Conservation (phyloP, 148 eudicot species). For the Dysphania ambrosioides region DNA sequence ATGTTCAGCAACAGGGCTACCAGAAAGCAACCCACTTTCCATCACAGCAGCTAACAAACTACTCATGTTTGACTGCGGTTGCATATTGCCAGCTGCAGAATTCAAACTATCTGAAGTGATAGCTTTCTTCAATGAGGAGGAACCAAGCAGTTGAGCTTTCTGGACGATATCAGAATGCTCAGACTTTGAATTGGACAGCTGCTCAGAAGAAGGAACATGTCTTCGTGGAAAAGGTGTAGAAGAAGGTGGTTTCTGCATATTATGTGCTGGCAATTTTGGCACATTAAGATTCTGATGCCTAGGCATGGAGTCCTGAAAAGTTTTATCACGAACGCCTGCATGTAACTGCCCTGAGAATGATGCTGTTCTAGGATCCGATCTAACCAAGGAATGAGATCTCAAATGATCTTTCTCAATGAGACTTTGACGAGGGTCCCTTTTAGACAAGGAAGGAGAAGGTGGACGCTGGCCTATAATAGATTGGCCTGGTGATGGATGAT, state of each 20-base stretch:
- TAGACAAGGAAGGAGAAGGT: slow-evolving; percentile 37
- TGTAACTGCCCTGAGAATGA: slow-evolving; percentile 31
- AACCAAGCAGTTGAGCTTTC: slow-evolving; percentile 31
- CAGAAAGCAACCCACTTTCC: slow-evolving; percentile 47
- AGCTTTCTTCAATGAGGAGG: slow-evolving; percentile 27
- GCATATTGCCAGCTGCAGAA: slow-evolving; percentile 33
- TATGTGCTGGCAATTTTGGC: slow-evolving; percentile 39
- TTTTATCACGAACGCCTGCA: slow-evolving; percentile 32
- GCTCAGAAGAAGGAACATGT: slow-evolving; percentile 33
- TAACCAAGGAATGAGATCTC: slow-evolving; percentile 33
- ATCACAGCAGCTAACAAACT: slow-evolving; percentile 57
- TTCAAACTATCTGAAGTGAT: slow-evolving; percentile 36
- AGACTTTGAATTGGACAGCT: slow-evolving; percentile 23
- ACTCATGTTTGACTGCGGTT: slow-evolving; percentile 44
- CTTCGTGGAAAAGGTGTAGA: slow-evolving; percentile 33
- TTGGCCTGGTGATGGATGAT: slow-evolving; percentile 38
- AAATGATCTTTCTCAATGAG: slow-evolving; percentile 43
- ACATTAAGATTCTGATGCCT: slow-evolving; percentile 33
- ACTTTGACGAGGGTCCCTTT: slow-evolving; percentile 42
- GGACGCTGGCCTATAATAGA: slow-evolving; percentile 38
- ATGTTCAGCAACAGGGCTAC: slow-evolving; percentile 29
- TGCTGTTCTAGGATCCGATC: slow-evolving; percentile 46
- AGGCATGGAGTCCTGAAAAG: slow-evolving; percentile 35
- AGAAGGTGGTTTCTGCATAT: slow-evolving; percentile 33
- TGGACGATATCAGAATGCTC: slow-evolving; percentile 39